A percentile compares a stretch with the other conserved stretches of the same genome.
Conservation (phyloP, 352 stramenopile genomes). For the Aphanomyces invadans region DNA sequence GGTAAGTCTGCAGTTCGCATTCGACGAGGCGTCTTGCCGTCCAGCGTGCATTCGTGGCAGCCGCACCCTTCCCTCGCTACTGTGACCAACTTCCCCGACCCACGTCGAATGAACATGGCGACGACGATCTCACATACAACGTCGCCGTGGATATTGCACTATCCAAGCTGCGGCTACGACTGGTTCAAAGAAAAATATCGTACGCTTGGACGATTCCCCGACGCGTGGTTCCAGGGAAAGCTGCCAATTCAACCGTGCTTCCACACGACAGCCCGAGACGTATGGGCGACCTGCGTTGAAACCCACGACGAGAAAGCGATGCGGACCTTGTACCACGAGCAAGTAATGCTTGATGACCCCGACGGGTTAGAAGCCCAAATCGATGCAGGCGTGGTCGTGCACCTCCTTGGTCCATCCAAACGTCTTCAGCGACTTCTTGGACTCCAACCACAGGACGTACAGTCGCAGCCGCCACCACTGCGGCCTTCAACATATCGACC, state of each 20-base stretch:
- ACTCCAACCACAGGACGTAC: not conserved
- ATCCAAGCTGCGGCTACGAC: conserved; percentile 28
- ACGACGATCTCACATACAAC: conserved; percentile 14
- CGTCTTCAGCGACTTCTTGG: not conserved
- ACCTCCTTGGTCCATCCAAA: too few species aligned
- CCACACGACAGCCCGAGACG: conserved; percentile 30
- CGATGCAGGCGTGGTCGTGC: not conserved
- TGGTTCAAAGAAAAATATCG: conserved; percentile 33
- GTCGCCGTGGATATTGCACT: conserved; percentile 31
- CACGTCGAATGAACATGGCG: conserved; percentile 26
- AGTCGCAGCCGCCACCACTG: not conserved
- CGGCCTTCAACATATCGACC: not conserved
- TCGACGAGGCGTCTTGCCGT: conserved; percentile 13
- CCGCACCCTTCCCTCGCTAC: conserved; percentile 1
- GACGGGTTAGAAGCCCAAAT: not conserved
- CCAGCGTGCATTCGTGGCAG: conserved; percentile 30
- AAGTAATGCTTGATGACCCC: not conserved
- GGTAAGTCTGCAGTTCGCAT: conserved; percentile 28
- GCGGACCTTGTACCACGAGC: not conserved
- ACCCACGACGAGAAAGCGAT: not conserved
- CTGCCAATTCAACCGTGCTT: conserved; percentile 33
- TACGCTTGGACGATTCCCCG: conserved; percentile 28
- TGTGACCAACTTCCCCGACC: conserved; percentile 28
- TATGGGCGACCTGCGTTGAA: not conserved
- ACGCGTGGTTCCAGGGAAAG: conserved; percentile 30